Percentiles rank a stretch among this genome's conserved stretches.
Evolutionary conservation across 352 stramenopile genomes (phyloP).

Genomic region (Pythium phragmitis): DNA sequence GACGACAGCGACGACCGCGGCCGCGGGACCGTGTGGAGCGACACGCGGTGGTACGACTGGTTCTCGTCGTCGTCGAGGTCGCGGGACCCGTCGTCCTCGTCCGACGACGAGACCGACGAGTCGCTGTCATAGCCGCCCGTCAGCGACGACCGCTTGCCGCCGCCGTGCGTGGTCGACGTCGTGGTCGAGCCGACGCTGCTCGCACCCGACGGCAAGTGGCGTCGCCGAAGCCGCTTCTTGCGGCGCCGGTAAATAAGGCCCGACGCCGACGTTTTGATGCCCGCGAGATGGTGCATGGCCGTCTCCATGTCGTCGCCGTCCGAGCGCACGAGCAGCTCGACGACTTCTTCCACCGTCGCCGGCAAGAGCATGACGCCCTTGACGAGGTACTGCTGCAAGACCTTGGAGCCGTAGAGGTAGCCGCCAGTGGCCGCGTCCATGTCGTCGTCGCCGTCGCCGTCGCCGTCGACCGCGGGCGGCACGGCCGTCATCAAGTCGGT

Average conservation of each 20-base stretch:
- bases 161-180: neutral
- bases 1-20: constrained; percentile 9
- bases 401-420: constrained; percentile 49
- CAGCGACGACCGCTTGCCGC: constrained; percentile 6
- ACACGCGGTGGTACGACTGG: constrained; percentile 12
- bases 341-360: constrained; percentile 60
- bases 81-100: constrained; percentile 1
- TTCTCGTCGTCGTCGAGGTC: constrained; percentile 9
- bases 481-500: neutral
- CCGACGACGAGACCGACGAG: constrained; percentile 18
- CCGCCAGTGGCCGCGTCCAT: neutral
- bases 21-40: constrained; percentile 15
- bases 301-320: constrained; percentile 68
- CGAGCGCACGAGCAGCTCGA: constrained; percentile 63
- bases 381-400: constrained; percentile 74
- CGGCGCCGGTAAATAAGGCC: constrained; percentile 56
- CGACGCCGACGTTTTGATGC: constrained; percentile 53
- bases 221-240: constrained; percentile 30
- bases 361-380: constrained; percentile 64
- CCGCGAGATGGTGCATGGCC: constrained; percentile 67
- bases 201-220: constrained; percentile 12
- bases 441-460: constrained; percentile 10
- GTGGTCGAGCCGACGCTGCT: constrained; percentile 25
- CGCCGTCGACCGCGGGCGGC: neutral
- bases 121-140: constrained; percentile 18